Evolutionary conservation across 176 grass and related monocot species (phyloP), one percentile per base, ranked within the genome.

Genomic region (Typha latifolia): DNA sequence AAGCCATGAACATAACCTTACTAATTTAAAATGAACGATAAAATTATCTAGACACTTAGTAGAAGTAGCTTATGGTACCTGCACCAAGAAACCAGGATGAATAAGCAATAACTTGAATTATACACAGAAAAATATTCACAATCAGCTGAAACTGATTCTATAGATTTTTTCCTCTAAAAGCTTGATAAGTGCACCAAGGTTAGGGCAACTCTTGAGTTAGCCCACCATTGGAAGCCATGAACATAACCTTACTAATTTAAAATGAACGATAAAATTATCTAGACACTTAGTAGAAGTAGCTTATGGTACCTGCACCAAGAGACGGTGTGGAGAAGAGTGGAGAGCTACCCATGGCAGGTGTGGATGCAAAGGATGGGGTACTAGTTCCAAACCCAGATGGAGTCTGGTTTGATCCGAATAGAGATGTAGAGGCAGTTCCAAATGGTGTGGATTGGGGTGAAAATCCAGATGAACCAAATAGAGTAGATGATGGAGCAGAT

Each of bases 281-380:
- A 43, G 9, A 43, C 37, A 47, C 57, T 43, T 52, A 66, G 31
- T 50, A 48, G 14, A 19, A 64, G 74, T 62, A 16, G 8, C 5
- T 10, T 61, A 29, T 29, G 0, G 48, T 74, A 75, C 69, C 49
- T 73, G 62, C 82, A 82, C 82, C 89, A 84, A 82, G 72, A 15
- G 81, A 79, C 32, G 94, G 94, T 48, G 89, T 90, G 43, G 83
- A 77, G 69, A 93, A 99, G 63, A 93, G 70, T 62, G 85, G 73
- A 63, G 74, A 82, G 65, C 89, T 77, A 77, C 77, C 76, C 29
- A 68, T 18, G 16, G 82, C 74, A 74, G 81, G 81, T 3, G 80
- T 84, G 66, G 83, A 81, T 66, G 47, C 12, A 68, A 82, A 87
- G 76, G 78, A 80, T 63, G 79, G 78, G 12, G 70, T 78, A 55